Base-by-base conservation (phyloP, 176 grass and related monocot genomes). In the Avena atlantica region DNA sequence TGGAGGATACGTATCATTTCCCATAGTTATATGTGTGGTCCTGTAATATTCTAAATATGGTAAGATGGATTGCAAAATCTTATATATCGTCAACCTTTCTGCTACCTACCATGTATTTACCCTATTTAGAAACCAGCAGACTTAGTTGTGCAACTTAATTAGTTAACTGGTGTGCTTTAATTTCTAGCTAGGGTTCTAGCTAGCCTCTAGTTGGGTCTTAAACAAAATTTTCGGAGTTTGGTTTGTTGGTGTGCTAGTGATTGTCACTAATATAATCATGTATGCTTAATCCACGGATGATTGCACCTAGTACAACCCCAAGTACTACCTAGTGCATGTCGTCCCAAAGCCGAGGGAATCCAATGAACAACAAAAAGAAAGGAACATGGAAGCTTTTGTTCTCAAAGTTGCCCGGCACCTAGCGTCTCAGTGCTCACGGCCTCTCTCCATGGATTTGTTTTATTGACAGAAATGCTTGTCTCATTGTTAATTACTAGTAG, bases 201-300 rank as follows among this genome's bases (percentile, higher is more conserved):
- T 36, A 47, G 21, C 82, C 13, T n/a, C 29, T 70, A 82, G 16
- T 55, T 88, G 59, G 86, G 31, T 88, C 79, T 82, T 88, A 76
- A 87, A 76, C 15, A 47, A 88, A 76, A 7, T 6, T 42, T 42
- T 5, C 0, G 37, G 6, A 42, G 37, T 42, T 42, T 7, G 23
- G 23, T 74, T 81, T 9, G n/a, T 74, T 59, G 62, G 55, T 62
- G 9, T 31, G 14, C 34, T 1, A 25, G 73, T 85, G 51, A 69
- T 70, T 70, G 40, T 37, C 27, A 52, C 23, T 29, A 29, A 1
- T 27, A 27, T 64, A 48, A 63, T 52, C 20, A 40, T 34, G 27
- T 23, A 25, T 34, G 44, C 27, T 58, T 44, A 75, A 56, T 75
- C n/a, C 49, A 67, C 58, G 45, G 57, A 62, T 66, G 86, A 74